Base-by-base conservation (phyloP, 2,329 filamentous ascomycete genomes). In the Stemphylium lycopersici region DNA sequence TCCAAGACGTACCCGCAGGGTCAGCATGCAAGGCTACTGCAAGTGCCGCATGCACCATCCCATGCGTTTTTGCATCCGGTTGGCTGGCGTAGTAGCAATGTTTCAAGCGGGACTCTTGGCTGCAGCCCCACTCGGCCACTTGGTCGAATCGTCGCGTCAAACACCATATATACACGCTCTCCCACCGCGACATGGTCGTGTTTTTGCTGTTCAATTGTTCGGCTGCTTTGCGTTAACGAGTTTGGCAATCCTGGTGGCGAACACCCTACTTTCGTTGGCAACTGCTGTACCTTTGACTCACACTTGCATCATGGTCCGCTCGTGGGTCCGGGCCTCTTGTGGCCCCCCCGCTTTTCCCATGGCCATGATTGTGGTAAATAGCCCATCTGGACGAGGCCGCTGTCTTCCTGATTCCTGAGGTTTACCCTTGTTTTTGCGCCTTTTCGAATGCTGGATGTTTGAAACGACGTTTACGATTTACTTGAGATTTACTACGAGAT, bases 121-220 rank as follows among this genome's bases (percentile, higher is more conserved):
- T 52, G 34, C 69, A 59, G 55, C 59, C 60, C 63, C 59, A 62
- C 62, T 65, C 41, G 51, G 55, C 50, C 42, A 51, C 50, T 52
- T 55, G 58, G 67, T 68, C 72, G 65, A 74, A 70, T 74, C 71
- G 68, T 73, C 72, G 69, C 72, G 72, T 74, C 69, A 58, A 69
- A 69, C 63, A 71, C 70, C 65, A 69, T 69, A 71, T 67, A 63
- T 62, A 72, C 70, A 71, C 69, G 69, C 64, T 62, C 66, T 66
- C 66, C 63, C 66, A 76, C 67, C 73, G 74, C 67, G 75, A 69
- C 56, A 76, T 76, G 58, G 74, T 76, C 74, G 74, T 67, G 74
- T 74, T 75, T 73, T 71, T 49, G 57, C 45, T 58, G 26, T 29
- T 67, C 72, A 66, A 68, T 73, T 58, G 45, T 65, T 62, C 63